phyloP scores from a whole-genome alignment of 2,329 filamentous ascomycete genomes.

The Nothophaeocryptopus gaeumannii region DNA sequence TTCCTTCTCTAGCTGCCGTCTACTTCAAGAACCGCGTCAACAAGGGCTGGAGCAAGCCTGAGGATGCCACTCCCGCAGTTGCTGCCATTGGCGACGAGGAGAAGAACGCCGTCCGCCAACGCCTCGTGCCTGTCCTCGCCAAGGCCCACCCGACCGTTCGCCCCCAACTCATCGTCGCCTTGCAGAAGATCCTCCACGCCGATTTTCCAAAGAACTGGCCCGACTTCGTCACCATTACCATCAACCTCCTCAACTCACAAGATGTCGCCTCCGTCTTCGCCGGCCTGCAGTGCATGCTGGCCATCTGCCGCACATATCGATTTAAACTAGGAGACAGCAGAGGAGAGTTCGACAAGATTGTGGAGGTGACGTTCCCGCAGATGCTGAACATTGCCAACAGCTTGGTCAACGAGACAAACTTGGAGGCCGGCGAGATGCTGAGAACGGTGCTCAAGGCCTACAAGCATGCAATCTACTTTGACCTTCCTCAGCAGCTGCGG shows the following conservation, averaged over 20 bases:
- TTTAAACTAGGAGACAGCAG: slow-evolving; percentile 85
- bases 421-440: slow-evolving; percentile 95
- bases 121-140: slow-evolving; percentile 84
- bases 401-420: slow-evolving; percentile 82
- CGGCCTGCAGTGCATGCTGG: slow-evolving; percentile 87
- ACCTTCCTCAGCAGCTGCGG: slow-evolving; percentile 74
- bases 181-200: slow-evolving; percentile 92
- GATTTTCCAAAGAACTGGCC: slow-evolving; percentile 96
- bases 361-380: slow-evolving; percentile 85
- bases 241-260: slow-evolving; percentile 82
- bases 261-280: slow-evolving; percentile 85
- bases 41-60: slow-evolving; percentile 79
- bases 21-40: slow-evolving; percentile 98
- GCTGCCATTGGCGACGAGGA: slow-evolving; percentile 80
- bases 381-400: slow-evolving; percentile 83
- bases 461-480: slow-evolving; percentile 95
- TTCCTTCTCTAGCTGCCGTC: slow-evolving; percentile 67
- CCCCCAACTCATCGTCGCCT: slow-evolving; percentile 86
- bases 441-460: slow-evolving; percentile 93
- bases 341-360: slow-evolving; percentile 89
- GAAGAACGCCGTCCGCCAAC: slow-evolving; percentile 80
- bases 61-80: slow-evolving; percentile 58
- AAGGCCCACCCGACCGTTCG: slow-evolving; percentile 71
- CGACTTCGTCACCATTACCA: slow-evolving; percentile 85
- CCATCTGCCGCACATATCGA: slow-evolving; percentile 91